Percentiles rank a stretch among this genome's conserved stretches.
These are phyloP conservation scores for Sarcomyxa edulis DNA, from an alignment of 768 basidiomycete species.

Conservation along the genomic window DNA sequence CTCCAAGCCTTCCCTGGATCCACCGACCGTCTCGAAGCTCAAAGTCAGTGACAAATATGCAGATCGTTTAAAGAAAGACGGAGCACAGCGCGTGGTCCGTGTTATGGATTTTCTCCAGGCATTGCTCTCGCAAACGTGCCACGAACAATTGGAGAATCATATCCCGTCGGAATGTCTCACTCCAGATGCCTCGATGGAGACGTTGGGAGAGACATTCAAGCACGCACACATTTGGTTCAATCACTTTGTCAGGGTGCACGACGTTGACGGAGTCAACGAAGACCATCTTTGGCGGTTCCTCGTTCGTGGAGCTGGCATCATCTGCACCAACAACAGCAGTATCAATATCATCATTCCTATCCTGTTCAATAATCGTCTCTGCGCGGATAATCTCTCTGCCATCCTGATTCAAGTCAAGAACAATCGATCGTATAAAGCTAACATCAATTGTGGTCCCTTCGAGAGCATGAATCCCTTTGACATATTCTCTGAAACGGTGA, in stretches of 20 bases:
- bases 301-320: slow-evolving; percentile 18
- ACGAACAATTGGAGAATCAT: too few species aligned
- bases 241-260: slow-evolving; percentile 24
- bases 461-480: slow-evolving; percentile 17
- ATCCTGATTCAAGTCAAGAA: slow-evolving; percentile 17
- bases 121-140: too few species aligned
- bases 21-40: too few species aligned
- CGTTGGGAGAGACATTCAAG: slow-evolving; percentile 12
- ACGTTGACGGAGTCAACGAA: slow-evolving; percentile 14
- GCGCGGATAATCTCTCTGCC: slow-evolving; percentile 11
- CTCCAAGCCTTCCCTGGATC: background rate
- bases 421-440: slow-evolving; percentile 9
- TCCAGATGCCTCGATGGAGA: background rate
- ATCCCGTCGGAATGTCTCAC: background rate
- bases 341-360: slow-evolving; percentile 20
- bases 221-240: slow-evolving; percentile 20
- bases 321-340: slow-evolving; percentile 17
- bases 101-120: too few species aligned
- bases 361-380: slow-evolving; percentile 8
- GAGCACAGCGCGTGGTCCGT: too few species aligned
- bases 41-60: too few species aligned
- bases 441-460: slow-evolving; percentile 12
- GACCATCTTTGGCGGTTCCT: slow-evolving; percentile 14
- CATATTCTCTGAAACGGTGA: too few species aligned
- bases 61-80: too few species aligned